Base-by-base conservation (phyloP, 768 basidiomycete genomes). In the Chalciporus piperatus region DNA sequence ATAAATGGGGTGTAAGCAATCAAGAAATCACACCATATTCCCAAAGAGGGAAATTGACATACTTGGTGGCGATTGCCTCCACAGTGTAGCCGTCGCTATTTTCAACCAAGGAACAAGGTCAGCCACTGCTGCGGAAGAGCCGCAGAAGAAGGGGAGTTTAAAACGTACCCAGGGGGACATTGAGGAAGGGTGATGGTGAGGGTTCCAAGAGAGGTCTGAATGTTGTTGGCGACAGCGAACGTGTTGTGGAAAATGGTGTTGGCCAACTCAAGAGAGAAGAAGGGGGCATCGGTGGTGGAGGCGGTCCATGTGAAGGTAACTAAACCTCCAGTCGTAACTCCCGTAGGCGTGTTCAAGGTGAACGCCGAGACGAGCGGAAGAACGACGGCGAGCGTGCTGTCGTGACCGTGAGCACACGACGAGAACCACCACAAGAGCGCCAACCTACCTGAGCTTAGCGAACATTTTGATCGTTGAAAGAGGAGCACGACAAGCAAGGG, bases 211-310 rank as follows among this genome's bases (percentile, higher is more conserved):
- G 68, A 37, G 1, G 79, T 71, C 19, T 70, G 50, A 2, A 87
- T 70, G 52, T 79, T 81, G 73, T 77, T 83, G 12, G 74, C 77
- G 48, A 87, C 73, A 41, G 78, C 83, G 43, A 75, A 79, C 0
- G 72, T 48, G 49, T 80, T 67, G 69, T 84, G 71, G 76, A 86
- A 87, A 1, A 25, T 20, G 0, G 58, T 16, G 66, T 84, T 82
- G 43, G 56, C 45, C 48, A 87, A 67, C 64, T 79, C 73, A 14
- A 85, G 30, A 17, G 76, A 70, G 60, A 77, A 81, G 4, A 50
- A 46, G 0, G 44, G 3, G 0, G 79, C 72, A 57, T 87, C 85
- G 10, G 59, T 54, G 3, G 72, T 51, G 0, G 42, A 38, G 11
- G 69, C 66, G 2, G 70, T 65, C 84, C 85, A 87, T 0, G 58